A percentile compares a stretch with the other conserved stretches of the same genome.
phyloP scores from a whole-genome alignment of 2,329 filamentous ascomycete species.

The Penicillium expansum region DNA sequence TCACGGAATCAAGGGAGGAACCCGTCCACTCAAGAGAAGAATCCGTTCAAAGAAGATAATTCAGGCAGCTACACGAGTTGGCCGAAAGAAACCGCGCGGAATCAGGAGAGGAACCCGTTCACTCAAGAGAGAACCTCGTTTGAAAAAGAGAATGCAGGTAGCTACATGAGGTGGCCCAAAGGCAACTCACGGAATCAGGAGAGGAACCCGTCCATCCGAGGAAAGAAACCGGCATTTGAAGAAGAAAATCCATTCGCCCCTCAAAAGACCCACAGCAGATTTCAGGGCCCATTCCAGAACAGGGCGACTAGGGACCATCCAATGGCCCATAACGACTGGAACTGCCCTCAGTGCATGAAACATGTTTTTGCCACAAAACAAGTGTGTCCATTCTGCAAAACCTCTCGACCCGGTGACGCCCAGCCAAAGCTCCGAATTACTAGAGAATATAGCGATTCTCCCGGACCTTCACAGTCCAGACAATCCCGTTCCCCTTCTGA shows the following conservation, averaged over 20 bases:
- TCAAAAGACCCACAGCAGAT: not conserved
- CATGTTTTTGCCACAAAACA: slow-evolving; percentile 11
- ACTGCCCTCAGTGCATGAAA: slow-evolving; percentile 11
- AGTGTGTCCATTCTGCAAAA: slow-evolving; percentile 18
- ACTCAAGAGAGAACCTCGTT: not conserved
- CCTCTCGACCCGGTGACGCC: slow-evolving; percentile 5
- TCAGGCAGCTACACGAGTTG: not conserved
- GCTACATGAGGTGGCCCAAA: not conserved
- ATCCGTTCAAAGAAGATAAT: not conserved
- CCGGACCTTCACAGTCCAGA: not conserved
- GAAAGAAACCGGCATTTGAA: not conserved
- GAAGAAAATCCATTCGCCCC: not conserved
- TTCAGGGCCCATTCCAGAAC: not conserved
- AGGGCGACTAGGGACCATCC: not conserved
- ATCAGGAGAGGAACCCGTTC: not conserved
- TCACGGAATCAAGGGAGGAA: not conserved
- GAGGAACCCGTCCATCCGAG: not conserved
- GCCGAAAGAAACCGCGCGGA: not conserved
- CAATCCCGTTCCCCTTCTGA: not conserved
- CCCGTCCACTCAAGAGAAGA: not conserved
- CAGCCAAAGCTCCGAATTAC: not conserved
- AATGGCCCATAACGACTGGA: slow-evolving; percentile 10
- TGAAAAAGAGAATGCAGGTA: not conserved
- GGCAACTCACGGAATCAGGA: not conserved
- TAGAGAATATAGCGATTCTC: not conserved